Evolutionary conservation across 2,329 filamentous ascomycete species (phyloP), one percentile per base, ranked within the genome.

Genomic region (Diaporthe velutina): DNA sequence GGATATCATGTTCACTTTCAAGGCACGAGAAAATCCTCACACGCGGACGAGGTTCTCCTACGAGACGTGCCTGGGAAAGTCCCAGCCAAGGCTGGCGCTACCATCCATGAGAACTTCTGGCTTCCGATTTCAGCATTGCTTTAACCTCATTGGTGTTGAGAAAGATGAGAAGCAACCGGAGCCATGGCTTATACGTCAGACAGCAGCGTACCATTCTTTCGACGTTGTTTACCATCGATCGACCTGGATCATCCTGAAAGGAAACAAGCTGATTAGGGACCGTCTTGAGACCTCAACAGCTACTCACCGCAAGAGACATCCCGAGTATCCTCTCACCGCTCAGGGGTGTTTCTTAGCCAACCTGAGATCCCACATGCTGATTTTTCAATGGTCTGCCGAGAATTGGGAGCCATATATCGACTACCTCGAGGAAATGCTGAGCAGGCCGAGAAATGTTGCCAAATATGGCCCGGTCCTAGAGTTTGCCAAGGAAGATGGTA

Each of bases 1-100:
- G 15, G 78, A 80, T 45, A 73, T 79, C 12, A 15, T 77, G 12
- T 71, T 80, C 40, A 76, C 77, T 10, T 78, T 79, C 52, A 73
- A 67, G 7, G 48, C 40, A 5, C 73, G 78, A 1, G 68, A 61
- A 19, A 33, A 61, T 1, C 75, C 78, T 4, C 33, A 75, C 4
- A 72, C 64, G 1, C 68, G 74, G 9, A 74, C 77, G 7, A 60
- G 68, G 38, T 78, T 80, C 38, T 71, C 73, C 9, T 70, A 73
- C 12, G 78, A 80, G 75, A 77, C 55, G 74, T 76, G 40, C 68
- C 78, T 8, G 73, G 75, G 33, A 60, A 48, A 48, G 52, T 64
- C 25, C 74, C 70, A 30, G 64, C 55, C 17, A 48, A 60, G 35
- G 61, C 74, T 25, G 10, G 15, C 8, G 28, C 77, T 0, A 60